Conservation (phyloP, 23 red algal species). For the Agarophyton chilense region DNA sequence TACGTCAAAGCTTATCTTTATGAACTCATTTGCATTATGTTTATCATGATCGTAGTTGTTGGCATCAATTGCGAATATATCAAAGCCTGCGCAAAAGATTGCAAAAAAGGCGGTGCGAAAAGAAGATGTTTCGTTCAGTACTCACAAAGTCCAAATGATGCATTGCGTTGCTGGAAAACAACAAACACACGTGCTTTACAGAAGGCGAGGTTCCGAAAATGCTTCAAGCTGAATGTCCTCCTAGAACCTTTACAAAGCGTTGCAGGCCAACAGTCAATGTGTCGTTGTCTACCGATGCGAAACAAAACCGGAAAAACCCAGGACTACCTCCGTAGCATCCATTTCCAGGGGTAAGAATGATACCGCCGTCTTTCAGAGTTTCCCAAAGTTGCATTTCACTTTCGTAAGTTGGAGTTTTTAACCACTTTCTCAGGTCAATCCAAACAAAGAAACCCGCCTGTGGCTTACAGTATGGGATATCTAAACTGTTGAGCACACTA, state of each 20-base stretch:
- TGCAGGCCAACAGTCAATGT: constrained; percentile 14
- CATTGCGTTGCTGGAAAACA: no score
- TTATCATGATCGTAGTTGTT: no score
- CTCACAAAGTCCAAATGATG: no score
- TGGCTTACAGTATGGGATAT: constrained; percentile 42
- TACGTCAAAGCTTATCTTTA: no score
- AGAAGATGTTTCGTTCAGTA: no score
- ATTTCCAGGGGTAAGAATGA: constrained; percentile 45
- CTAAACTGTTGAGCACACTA: not conserved
- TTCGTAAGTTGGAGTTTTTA: not conserved
- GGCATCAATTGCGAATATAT: no score
- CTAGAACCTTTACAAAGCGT: not conserved
- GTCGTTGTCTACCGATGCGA: constrained; percentile 40
- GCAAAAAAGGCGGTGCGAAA: no score
- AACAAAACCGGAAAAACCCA: constrained; percentile 67
- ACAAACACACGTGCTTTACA: no score
- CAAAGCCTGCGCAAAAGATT: no score
- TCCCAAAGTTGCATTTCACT: constrained; percentile 53
- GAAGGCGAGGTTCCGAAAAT: no score
- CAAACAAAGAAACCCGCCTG: constrained; percentile 61
- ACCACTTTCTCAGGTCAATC: constrained; percentile 51
- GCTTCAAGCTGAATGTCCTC: not conserved
- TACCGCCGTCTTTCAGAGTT: constrained; percentile 10
- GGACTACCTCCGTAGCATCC: not conserved
- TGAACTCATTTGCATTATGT: no score